A percentile compares a stretch with the other conserved stretches of the same genome.
phyloP scores from a whole-genome alignment of 306 rosid species.

The Coriaria nepalensis region DNA sequence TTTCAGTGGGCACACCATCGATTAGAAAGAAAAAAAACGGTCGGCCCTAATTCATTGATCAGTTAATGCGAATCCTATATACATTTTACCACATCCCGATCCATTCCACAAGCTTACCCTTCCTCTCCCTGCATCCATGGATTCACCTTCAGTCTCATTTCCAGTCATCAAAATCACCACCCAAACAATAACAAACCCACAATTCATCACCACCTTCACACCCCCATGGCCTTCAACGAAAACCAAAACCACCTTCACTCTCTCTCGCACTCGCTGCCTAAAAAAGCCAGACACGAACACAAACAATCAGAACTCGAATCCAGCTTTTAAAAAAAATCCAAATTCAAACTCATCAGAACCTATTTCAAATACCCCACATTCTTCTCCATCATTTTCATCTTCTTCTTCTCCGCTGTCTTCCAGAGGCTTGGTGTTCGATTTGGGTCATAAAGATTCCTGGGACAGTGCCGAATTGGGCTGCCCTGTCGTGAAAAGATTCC shows the following conservation, averaged over 20 bases:
- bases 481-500: conserved; percentile 66
- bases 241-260: conserved; percentile 21
- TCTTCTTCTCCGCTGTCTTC: conserved; percentile 19
- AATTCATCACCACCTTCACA: conserved; percentile 20
- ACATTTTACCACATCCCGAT: too few relatives aligned
- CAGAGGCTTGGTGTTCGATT: conserved; percentile 52
- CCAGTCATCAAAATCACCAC: too few relatives aligned
- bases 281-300: conserved; percentile 44
- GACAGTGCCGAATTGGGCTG: conserved; percentile 56
- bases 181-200: conserved; percentile 13
- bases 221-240: conserved; percentile 24
- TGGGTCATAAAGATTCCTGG: conserved; percentile 46
- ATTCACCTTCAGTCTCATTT: too few relatives aligned
- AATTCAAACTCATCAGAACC: conserved; percentile 15
- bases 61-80: too few relatives aligned
- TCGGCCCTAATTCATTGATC: too few relatives aligned
- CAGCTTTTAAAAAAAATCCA: conserved; percentile 18
- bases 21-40: too few relatives aligned
- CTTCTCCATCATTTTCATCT: conserved; percentile 14
- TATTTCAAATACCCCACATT: conserved; percentile 8
- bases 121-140: too few relatives aligned
- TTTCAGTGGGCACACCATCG: too few relatives aligned
- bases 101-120: too few relatives aligned
- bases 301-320: conserved; percentile 21
- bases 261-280: conserved; percentile 36